phyloP scores from a whole-genome alignment of 2,329 filamentous ascomycete genomes.

The Ceratocystis smalleyi region DNA sequence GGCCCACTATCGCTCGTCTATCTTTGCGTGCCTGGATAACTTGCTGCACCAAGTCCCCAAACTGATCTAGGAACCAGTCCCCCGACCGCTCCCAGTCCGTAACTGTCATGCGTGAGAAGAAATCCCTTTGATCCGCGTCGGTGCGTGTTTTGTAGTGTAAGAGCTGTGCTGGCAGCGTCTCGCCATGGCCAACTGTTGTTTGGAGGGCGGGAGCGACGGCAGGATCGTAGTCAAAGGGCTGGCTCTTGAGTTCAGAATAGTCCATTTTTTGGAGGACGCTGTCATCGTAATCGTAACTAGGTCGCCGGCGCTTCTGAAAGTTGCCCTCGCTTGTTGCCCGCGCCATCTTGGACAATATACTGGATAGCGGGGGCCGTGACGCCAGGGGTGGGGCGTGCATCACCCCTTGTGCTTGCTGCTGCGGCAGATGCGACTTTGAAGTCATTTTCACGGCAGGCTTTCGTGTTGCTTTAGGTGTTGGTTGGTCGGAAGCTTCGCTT shows the following conservation, averaged over 20 bases:
- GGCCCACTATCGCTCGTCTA: constrained; percentile 35
- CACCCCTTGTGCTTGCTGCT: constrained; percentile 5
- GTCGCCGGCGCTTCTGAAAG: constrained; percentile 28
- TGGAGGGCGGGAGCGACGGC: constrained; percentile 25
- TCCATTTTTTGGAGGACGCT: constrained; percentile 38
- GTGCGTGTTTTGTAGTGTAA: constrained; percentile 34
- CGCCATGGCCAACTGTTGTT: constrained; percentile 25
- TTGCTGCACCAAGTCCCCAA: constrained; percentile 33
- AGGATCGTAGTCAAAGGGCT: constrained; percentile 44
- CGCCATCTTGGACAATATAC: constrained; percentile 9
- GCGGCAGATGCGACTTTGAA: not conserved
- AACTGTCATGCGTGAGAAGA: constrained; percentile 39
- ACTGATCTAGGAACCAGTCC: constrained; percentile 44
- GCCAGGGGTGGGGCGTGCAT: not conserved
- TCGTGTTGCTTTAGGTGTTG: constrained; percentile 12
- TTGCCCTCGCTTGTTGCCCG: constrained; percentile 13
- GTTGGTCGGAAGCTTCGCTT: constrained; percentile 9
- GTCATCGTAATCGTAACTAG: constrained; percentile 42
- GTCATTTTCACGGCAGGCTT: not conserved
- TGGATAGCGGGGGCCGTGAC: not conserved
- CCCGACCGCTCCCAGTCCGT: constrained; percentile 44
- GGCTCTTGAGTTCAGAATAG: constrained; percentile 33
- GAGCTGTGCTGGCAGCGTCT: constrained; percentile 34
- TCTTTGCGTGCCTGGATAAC: constrained; percentile 33
- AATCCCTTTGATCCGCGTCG: constrained; percentile 32